Evolutionary conservation across 306 rosid species (phyloP), one percentile per base, ranked within the genome.

Genomic region (Pueraria montana): DNA sequence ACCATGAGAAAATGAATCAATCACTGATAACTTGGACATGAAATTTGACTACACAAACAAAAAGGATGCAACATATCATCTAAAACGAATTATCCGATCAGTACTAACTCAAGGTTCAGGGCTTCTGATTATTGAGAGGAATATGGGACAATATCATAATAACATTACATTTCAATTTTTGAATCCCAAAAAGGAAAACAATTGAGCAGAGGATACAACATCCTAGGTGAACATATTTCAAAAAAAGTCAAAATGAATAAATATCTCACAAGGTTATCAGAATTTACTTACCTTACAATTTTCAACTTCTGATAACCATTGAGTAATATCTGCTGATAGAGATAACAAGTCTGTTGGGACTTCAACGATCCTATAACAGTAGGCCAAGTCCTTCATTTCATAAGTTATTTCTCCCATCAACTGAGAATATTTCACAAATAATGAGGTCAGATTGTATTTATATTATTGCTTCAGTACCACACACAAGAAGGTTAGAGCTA

Each of bases 281-380:
- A 72, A 65, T 72, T 59, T 18, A 77, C 64, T 70, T 80, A 96
- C 97, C 99, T 93, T 96, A 58, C 92, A 89, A 81, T 83, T 86
- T 90, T 96, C 98, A 76, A 96, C 91, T 65, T 92, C 99, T 8
- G 91, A 68, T 80, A 96, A 86, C 99, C 98, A 96, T 86, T n/a
- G 87, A 65, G 91, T 92, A 73, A 93, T 92, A 82, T 89, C 87
- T 59, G 88, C 91, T 32, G 97, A 89, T 64, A 96, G 88, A 65
- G 94, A 87, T 76, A 89, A 83, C 76, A 92, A 82, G 78, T 93
- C 98, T 34, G 78, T 80, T 24, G 96, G 99, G 53, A 78, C 87
- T 82, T 90, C 77, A 72, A 90, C 63, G 74, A 92, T 86, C 79
- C 79, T 88, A 86, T 90, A 96, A 80, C 96, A 91, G 87, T 79